Evolutionary conservation across 139 green algal species (phyloP), one percentile per base, ranked within the genome.

Genomic region (Picochlorum sp.): DNA sequence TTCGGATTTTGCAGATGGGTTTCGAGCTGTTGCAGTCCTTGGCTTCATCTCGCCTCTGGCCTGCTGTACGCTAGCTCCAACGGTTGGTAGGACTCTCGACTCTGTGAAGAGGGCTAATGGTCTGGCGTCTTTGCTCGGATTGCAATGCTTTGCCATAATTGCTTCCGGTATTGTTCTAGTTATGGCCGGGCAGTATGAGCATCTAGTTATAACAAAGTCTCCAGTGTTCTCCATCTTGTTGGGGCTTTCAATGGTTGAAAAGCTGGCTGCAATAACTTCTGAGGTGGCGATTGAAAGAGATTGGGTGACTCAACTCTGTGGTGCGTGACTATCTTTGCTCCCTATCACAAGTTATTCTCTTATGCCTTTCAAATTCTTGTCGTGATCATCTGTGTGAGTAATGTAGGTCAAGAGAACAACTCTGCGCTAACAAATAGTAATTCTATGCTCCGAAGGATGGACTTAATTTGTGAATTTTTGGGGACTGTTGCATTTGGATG

Each of bases 221-320:
- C 63, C 63, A 2, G 16, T 75, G 8, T 76, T 77, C 31, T 24
- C 36, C 13, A 25, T 74, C 6, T 24, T 77, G 49, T 45, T 76
- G 13, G 20, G 60, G 7, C 50, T 69, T 9, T 58, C 56, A 8
- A 70, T 70, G 58, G 24, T 68, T 9, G 59, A 69, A 40, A 32
- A 47, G 22, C 28, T 73, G 29, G 41, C 49, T 7, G 54, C 65
- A 6, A 47, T 59, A 20, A 33, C 39, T 25, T 76, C 71, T 20
- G 72, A 79, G 33, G 33, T 79, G 33, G 57, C 62, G 9, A 77
- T 79, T 13, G 71, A 79, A 60, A 33, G 71, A 12, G 71, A 79
- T 43, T 79, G 71, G 67, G 50, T 77, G 9, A 62, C 68, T 10
- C 60, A 67, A 65, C 50, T 73, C 22, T 53, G 47, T 30, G 57